Percentiles rank a stretch among this genome's conserved stretches.
Conservation (phyloP, 140 eudicot genomes). For the Senecio squalidus region DNA sequence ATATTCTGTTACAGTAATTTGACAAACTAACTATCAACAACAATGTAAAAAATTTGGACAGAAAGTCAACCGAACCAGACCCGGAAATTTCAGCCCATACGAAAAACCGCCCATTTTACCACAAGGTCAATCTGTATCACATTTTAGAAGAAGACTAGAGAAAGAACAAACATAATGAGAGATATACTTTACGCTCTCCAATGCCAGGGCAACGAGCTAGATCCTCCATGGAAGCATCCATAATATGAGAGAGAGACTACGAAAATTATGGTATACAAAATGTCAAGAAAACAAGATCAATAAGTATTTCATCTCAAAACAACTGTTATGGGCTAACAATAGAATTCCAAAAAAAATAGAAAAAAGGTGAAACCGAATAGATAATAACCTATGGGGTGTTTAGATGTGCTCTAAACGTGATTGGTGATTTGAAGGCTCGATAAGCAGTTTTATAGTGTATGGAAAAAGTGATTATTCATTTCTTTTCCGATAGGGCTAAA, state of each 20-base stretch:
- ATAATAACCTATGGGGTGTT: no score
- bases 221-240: constrained; percentile 99
- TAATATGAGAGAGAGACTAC: constrained; percentile 86
- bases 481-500: no score
- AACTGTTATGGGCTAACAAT: neutral
- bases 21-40: no score
- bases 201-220: constrained; percentile 99
- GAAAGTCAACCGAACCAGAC: no score
- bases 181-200: constrained; percentile 86
- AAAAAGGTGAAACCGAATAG: neutral
- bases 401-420: no score
- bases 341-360: neutral
- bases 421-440: no score
- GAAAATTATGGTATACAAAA: constrained; percentile 4
- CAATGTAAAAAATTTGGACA: no score
- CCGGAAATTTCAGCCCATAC: no score
- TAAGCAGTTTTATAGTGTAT: no score
- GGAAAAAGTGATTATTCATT: no score
- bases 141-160: neutral
- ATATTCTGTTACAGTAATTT: no score
- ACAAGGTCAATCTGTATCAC: neutral
- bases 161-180: constrained; percentile 1
- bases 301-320: neutral
- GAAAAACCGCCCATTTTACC: neutral
- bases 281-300: constrained; percentile 11